Evolutionary conservation across 2,329 filamentous ascomycete species (phyloP), one percentile per base, ranked within the genome.

Genomic region (Talaromyces sp.): DNA sequence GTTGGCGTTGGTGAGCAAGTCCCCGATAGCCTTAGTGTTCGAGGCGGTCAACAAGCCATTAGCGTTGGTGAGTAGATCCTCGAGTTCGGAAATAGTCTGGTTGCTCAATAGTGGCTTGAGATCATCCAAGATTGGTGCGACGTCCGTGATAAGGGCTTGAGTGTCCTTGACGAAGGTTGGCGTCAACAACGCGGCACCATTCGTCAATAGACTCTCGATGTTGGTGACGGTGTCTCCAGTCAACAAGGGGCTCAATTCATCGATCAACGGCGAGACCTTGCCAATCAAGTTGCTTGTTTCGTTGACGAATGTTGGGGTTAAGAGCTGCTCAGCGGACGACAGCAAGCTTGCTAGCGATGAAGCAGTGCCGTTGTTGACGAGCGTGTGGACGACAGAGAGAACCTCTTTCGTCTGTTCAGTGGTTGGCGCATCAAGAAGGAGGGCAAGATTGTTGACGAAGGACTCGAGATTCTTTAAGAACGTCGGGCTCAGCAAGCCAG

Each of bases 391-490:
- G 50, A 65, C 63, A 39, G 39, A 41, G 45, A 66, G 56, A 33
- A 66, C 50, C 25, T 61, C 66, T 67, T 75, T 75, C 50, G 73
- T 71, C 64, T 75, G 70, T 10, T 70, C 66, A 25, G 73, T 74
- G 8, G 73, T 74, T 65, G 72, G 70, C 52, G 74, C 73, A 59
- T 75, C 73, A 19, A 75, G 69, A 35, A 75, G 67, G 52, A 72
- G 73, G n/a, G 73, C 73, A 50, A 75, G 66, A 50, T 75, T 73
- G 64, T 75, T 70, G 22, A 75, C 73, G 68, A 75, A 75, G n/a
- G 73, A 75, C 49, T 75, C 72, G 10, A 74, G 67, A 63, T 75
- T 70, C 33, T 69, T 68, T 9, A 75, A 62, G 43, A 75, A 69
- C 2, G 71, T 74, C 4, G 73, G 73, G 8, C 70, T 70, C 9